Evolutionary conservation across 2,329 filamentous ascomycete genomes (phyloP), one percentile per base, ranked within the genome.

Genomic region (Cryphonectria naterciae): DNA sequence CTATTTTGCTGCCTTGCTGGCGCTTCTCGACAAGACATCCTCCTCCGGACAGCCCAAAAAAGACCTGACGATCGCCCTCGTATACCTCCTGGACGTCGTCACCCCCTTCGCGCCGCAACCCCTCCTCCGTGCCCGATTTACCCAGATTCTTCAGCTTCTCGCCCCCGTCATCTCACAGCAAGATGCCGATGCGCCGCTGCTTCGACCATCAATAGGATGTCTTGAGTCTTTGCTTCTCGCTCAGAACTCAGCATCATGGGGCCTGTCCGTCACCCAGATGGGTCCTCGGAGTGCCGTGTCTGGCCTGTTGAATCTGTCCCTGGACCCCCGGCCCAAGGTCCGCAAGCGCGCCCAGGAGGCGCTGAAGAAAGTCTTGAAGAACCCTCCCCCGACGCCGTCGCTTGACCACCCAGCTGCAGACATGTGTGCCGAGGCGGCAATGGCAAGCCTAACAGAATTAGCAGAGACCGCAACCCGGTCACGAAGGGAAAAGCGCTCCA

Each of bases 1-100:
- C 73, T 99, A 98, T 83, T 98, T 98, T 79, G 95, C 95, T 22
- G 95, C 96, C n/a, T 89, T 99, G 6, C 87, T 99, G 62, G 93
- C 95, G 52, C 88, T 99, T 4, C 88, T 99, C 3, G 89, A 90
- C 76, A 93, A 97, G 82, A 91, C 93, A 39, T 87, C 92, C 68
- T 89, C 87, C 54, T 85, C 82, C 74, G 91, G 89, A 67, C 89
- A 89, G 68, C 85, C 92, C 69, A 95, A 95, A 79, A 93, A 93
- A 80, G 94, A 97, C 74, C 85, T 97, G 72, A 92, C 93, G 43
- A 90, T 92, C 32, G 93, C 95, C 2, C 92, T 97, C 74, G 92
- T 99, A 76, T 99, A 99, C 82, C 91, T 99, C 22, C 93, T 99
- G 84, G 95, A 99, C 82, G 86, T 97, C 75, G 89, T 98, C 76